phyloP scores from a whole-genome alignment of 108 stramenopile species.

The Craspedostauros australis region DNA sequence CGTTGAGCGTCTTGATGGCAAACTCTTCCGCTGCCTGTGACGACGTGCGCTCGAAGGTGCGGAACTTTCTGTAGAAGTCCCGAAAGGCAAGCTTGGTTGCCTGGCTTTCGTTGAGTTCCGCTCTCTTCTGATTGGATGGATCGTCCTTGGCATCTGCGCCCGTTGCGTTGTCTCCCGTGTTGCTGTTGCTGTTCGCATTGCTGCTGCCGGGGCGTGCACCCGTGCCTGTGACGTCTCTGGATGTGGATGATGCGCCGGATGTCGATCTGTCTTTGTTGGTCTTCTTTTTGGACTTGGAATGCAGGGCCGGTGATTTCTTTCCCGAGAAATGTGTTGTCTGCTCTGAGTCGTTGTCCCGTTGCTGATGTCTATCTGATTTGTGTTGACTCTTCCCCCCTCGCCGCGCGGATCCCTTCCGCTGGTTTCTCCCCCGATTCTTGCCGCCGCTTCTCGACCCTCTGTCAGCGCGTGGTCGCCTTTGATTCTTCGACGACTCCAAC shows the following conservation, averaged over 20 bases:
- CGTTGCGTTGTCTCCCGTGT: neutral
- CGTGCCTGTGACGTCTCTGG: neutral
- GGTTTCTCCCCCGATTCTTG: slow-evolving; percentile 23
- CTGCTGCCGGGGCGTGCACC: too few species aligned
- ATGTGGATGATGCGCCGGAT: neutral
- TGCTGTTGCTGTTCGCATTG: neutral
- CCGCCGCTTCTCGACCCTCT: too few species aligned
- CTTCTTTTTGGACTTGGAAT: slow-evolving; percentile 13
- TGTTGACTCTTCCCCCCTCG: slow-evolving; percentile 19
- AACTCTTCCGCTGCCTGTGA: slow-evolving; percentile 50
- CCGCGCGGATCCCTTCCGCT: slow-evolving; percentile 7
- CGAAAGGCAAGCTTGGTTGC: slow-evolving; percentile 48
- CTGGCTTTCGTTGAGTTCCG: slow-evolving; percentile 51
- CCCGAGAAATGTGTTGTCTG: too few species aligned
- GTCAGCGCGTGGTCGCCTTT: too few species aligned
- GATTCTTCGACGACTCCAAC: too few species aligned
- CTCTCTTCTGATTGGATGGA: slow-evolving; percentile 29
- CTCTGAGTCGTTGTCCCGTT: neutral
- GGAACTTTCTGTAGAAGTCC: slow-evolving; percentile 61
- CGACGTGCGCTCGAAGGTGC: slow-evolving; percentile 43
- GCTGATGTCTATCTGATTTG: slow-evolving; percentile 3
- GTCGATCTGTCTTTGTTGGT: neutral
- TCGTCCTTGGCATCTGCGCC: slow-evolving; percentile 16
- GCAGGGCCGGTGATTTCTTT: slow-evolving; percentile 1
- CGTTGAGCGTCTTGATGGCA: slow-evolving; percentile 35